Evolutionary conservation across 164 flowering plant genomes (phyloP).

Genomic region (Tetrastigma voinierianum): DNA sequence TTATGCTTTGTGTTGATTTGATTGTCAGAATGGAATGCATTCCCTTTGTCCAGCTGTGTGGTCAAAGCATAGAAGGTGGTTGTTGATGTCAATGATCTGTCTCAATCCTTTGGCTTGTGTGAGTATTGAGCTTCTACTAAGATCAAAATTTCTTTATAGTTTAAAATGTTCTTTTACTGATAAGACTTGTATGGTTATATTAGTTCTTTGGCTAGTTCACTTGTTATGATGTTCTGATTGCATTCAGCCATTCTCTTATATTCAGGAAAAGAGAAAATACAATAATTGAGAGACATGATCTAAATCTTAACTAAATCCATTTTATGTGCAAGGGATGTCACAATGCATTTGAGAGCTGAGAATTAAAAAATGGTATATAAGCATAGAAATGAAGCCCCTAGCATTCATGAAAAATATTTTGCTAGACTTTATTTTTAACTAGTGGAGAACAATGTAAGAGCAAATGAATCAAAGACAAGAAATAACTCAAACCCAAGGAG

Average conservation of each 20-base stretch:
- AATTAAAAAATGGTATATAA: too few species aligned
- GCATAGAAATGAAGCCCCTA: too few species aligned
- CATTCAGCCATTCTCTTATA: background rate
- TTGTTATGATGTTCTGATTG: background rate
- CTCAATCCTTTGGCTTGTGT: slow-evolving; percentile 93
- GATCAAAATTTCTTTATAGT: too few species aligned
- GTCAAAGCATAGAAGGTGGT: slow-evolving; percentile 98
- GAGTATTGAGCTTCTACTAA: slow-evolving; percentile 30
- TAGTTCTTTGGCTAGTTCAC: background rate
- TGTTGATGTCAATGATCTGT: slow-evolving; percentile 96
- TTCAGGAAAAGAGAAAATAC: background rate
- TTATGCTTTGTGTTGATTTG: background rate
- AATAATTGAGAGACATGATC: background rate
- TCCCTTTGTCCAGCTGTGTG: slow-evolving; percentile 97
- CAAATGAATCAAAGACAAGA: too few species aligned
- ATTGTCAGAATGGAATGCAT: slow-evolving; percentile 85
- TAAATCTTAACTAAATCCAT: background rate
- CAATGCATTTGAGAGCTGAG: background rate
- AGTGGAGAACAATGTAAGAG: too few species aligned
- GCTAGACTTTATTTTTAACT: too few species aligned
- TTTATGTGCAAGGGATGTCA: too few species aligned
- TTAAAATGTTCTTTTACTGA: background rate
- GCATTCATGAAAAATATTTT: too few species aligned
- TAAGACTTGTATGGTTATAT: background rate
- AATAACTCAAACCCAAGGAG: too few species aligned